Evolutionary conservation across 768 basidiomycete genomes (phyloP).

Genomic region (Pleurotus eryngii): DNA sequence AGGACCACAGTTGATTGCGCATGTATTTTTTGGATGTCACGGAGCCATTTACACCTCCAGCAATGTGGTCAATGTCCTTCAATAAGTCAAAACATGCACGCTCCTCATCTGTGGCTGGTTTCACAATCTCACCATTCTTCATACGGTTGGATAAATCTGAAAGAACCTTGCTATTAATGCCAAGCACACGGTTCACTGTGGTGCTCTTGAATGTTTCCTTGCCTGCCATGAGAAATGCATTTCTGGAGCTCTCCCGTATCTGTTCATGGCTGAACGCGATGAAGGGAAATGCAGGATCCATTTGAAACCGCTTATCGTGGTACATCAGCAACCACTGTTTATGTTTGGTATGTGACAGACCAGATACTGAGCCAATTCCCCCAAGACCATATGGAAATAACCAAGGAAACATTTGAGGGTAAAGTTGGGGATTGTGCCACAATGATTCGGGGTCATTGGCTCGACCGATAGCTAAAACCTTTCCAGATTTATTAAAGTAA

Average conservation of each 20-base stretch:
- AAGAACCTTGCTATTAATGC: slow-evolving; percentile 10
- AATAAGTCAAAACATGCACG: slow-evolving; percentile 31
- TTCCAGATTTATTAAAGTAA: slow-evolving; percentile 14
- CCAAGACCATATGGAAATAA: slow-evolving; percentile 34
- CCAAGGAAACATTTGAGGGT: slow-evolving; percentile 16
- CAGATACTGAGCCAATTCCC: slow-evolving; percentile 20
- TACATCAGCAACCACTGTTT: slow-evolving; percentile 28
- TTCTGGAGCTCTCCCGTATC: slow-evolving; percentile 4
- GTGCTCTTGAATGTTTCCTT: slow-evolving; percentile 32
- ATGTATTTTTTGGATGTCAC: slow-evolving; percentile 23
- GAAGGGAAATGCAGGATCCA: slow-evolving; percentile 32
- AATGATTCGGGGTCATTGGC: slow-evolving; percentile 12
- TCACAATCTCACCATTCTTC: slow-evolving; percentile 7
- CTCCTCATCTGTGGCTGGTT: slow-evolving; percentile 26
- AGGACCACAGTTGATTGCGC: slow-evolving; percentile 11
- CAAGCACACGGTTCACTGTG: slow-evolving; percentile 22
- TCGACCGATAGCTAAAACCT: slow-evolving; percentile 19
- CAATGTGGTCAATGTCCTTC: slow-evolving; percentile 30
- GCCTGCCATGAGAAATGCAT: slow-evolving; percentile 24
- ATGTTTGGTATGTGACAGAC: slow-evolving; percentile 15
- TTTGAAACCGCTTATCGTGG: slow-evolving; percentile 35
- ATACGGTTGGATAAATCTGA: too few relatives aligned
- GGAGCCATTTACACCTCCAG: slow-evolving; percentile 25
- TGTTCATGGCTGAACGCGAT: slow-evolving; percentile 8
- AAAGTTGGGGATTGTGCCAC: slow-evolving; percentile 29